These are phyloP conservation scores for Wickerhamiella domercqiae DNA, from an alignment of 805 yeast genomes.

Conservation along the genomic window DNA sequence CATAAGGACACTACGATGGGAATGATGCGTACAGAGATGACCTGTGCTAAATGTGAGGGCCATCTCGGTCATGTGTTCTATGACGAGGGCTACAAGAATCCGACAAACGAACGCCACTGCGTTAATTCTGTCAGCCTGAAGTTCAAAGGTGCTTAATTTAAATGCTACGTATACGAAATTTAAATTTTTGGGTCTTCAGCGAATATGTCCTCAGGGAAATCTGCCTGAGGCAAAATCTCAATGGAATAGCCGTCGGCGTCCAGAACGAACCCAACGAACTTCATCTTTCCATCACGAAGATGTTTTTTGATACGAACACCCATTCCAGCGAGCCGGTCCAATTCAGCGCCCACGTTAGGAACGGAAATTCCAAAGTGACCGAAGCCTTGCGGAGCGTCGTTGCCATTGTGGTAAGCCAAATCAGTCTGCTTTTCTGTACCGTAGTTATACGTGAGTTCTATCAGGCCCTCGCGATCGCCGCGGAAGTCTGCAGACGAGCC, in stretches of 20 bases:
- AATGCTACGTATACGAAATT: background rate
- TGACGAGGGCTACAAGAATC: slow-evolving; percentile 82
- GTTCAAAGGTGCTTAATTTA: slow-evolving; percentile 25
- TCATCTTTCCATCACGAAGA: slow-evolving; percentile 29
- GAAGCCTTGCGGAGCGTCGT: slow-evolving; percentile 63
- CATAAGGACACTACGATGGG: slow-evolving; percentile 52
- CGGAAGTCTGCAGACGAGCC: slow-evolving; percentile 29
- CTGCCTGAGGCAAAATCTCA: slow-evolving; percentile 44
- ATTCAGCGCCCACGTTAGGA: slow-evolving; percentile 43
- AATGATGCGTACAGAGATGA: slow-evolving; percentile 77
- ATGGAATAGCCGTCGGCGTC: slow-evolving; percentile 89
- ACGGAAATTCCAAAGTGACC: slow-evolving; percentile 73
- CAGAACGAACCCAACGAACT: slow-evolving; percentile 60
- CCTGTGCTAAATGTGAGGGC: slow-evolving; percentile 78
- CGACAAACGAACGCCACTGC: slow-evolving; percentile 88
- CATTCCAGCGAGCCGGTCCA: slow-evolving; percentile 30
- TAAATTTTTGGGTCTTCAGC: background rate
- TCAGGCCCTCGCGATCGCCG: slow-evolving; percentile 42
- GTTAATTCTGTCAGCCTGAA: slow-evolving; percentile 76
- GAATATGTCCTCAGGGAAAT: slow-evolving; percentile 16
- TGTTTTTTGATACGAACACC: slow-evolving; percentile 36
- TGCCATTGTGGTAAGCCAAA: slow-evolving; percentile 73
- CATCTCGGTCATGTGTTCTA: slow-evolving; percentile 91
- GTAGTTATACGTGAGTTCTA: slow-evolving; percentile 91
- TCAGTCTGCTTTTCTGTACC: slow-evolving; percentile 74